phyloP scores from a whole-genome alignment of 2,329 filamentous ascomycete genomes.

The Diaporthe vexans region DNA sequence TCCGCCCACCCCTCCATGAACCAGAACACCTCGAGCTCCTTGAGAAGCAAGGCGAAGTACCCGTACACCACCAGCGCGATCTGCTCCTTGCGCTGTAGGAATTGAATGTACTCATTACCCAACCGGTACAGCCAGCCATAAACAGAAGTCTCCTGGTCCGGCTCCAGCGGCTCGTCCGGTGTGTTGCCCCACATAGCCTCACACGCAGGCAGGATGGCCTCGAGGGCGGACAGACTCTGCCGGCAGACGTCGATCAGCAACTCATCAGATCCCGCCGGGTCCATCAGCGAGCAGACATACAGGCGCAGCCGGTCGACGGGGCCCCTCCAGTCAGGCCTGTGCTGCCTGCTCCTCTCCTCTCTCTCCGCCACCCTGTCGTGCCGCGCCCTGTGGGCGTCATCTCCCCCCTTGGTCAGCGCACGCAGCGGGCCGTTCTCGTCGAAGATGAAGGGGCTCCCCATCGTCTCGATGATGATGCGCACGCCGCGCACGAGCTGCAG shows the following conservation, averaged over 20 bases:
- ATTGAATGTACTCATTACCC: neutral
- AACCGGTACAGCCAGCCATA: constrained; percentile 15
- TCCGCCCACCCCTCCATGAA: constrained; percentile 15
- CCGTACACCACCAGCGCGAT: constrained; percentile 15
- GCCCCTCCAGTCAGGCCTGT: constrained; percentile 8
- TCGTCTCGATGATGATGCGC: constrained; percentile 42
- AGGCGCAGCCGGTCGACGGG: neutral
- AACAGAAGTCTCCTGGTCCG: constrained; percentile 1
- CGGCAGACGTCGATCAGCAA: neutral
- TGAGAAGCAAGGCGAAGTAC: neutral
- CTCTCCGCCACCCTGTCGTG: neutral
- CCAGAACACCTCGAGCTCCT: constrained; percentile 11
- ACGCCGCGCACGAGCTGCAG: constrained; percentile 42
- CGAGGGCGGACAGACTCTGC: neutral
- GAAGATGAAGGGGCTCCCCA: constrained; percentile 34
- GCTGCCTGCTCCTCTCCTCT: neutral
- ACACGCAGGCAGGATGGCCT: neutral
- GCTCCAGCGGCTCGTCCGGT: constrained; percentile 13
- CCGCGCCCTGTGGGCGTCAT: no score
- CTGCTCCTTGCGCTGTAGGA: constrained; percentile 9
- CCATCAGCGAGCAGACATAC: neutral
- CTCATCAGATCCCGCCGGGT: neutral
- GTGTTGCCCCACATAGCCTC: constrained; percentile 2
- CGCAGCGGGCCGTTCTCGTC: neutral
- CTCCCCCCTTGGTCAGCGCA: neutral